phyloP scores from a whole-genome alignment of 177 flowering plant genomes.

The Vitis hybrid region DNA sequence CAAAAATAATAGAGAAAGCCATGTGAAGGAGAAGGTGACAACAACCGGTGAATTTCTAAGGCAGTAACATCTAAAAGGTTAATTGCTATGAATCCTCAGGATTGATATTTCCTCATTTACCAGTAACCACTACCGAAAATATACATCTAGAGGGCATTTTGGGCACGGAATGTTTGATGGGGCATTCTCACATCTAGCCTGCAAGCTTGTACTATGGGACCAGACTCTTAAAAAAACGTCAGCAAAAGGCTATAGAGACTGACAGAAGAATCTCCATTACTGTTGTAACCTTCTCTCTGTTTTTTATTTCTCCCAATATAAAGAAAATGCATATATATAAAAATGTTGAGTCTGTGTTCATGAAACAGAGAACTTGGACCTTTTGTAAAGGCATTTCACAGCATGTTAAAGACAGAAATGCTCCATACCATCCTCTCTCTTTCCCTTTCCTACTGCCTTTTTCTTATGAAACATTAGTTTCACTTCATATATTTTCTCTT shows the following conservation, averaged over 20 bases:
- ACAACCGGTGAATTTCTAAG: too few species aligned
- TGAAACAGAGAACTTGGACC: slow-evolving; percentile 57
- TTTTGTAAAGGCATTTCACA: slow-evolving; percentile 40
- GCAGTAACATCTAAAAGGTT: too few species aligned
- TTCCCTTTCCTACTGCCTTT: slow-evolving; percentile 4
- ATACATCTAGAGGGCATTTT: slow-evolving; percentile 12
- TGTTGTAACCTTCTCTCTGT: slow-evolving; percentile 33
- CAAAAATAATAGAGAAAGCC: too few species aligned
- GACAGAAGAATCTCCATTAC: slow-evolving; percentile 72
- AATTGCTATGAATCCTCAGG: neutral
- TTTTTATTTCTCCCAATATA: neutral
- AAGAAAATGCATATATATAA: neutral
- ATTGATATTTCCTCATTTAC: neutral
- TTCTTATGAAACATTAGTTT: neutral
- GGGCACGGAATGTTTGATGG: slow-evolving; percentile 15
- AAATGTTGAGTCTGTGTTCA: slow-evolving; percentile 34
- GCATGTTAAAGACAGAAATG: slow-evolving; percentile 42
- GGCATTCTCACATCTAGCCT: slow-evolving; percentile 28
- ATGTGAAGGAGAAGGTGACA: too few species aligned
- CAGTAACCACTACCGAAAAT: neutral
- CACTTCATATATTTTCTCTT: slow-evolving; percentile 9
- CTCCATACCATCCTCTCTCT: slow-evolving; percentile 36
- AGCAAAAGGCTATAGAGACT: slow-evolving; percentile 45
- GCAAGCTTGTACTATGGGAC: slow-evolving; percentile 46
- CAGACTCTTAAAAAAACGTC: slow-evolving; percentile 46